Base-by-base conservation (phyloP, 2,329 filamentous ascomycete species). In the Phialophora expanda region DNA sequence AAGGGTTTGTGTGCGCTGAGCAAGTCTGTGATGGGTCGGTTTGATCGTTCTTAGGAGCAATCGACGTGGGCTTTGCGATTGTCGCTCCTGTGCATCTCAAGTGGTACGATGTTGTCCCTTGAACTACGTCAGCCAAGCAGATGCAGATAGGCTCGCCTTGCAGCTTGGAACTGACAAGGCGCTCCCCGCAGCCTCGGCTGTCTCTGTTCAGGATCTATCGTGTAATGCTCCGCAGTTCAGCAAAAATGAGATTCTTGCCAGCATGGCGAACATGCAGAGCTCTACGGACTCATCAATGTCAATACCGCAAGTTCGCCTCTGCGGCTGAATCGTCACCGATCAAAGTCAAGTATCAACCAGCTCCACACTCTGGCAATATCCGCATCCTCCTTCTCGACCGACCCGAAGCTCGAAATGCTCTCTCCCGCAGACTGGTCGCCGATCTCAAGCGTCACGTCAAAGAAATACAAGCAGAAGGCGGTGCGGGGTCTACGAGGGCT, bases 371-470 rank as follows among this genome's bases (percentile, higher is more conserved):
- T 20, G 95, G 94, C 70, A 90, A 90, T 80, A 95, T 98, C 79
- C 89, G 92, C 66, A 85, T 98, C 70, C 87, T 98, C 64, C 90
- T 94, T 68, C 86, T 99, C 71, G 95, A 97, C 80, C 86, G 93
- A 3, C 93, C 93, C 0, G 78, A 86, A 8, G 90, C 93, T 41
- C 90, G 94, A 74, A 99, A 99, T 79, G 95, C 95, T 71, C 91
- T 99, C 75, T 98, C 93, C 0, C 85, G 83, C 65, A 87, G 89
- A 64, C 84, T 99, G 44, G 85, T 99, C 59, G 79, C 86, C 3
- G 85, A 89, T 56, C 84, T 99, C 64, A 85, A 86, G 58, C 83
- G 85, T 50, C 87, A 97, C 74, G 84, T 98, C 63, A 86, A 92
- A 73, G 84, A 85, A 67, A 85, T 98, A 54, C 86, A 90, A 63